A percentile compares a stretch with the other conserved stretches of the same genome.
phyloP scores from a whole-genome alignment of 1,284 basidiomycete species.

The Apiotrichum gracile region DNA sequence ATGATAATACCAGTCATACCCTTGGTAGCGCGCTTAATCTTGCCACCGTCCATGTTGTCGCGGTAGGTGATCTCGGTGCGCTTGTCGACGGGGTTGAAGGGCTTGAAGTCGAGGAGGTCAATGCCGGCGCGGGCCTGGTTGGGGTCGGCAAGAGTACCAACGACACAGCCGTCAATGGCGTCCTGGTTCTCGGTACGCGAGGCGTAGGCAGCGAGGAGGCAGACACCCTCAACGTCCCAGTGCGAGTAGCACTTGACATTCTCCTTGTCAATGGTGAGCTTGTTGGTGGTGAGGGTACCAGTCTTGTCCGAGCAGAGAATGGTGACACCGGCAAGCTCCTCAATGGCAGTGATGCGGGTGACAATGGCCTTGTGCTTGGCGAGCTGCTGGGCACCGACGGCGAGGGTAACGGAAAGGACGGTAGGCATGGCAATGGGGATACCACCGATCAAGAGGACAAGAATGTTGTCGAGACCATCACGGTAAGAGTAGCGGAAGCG shows the following conservation, averaged over 20 bases:
- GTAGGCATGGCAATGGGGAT: slow-evolving; percentile 99
- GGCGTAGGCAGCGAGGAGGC: slow-evolving; percentile 88
- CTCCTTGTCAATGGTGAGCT: slow-evolving; percentile 91
- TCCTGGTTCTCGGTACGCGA: slow-evolving; percentile 99
- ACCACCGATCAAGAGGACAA: slow-evolving; percentile 95
- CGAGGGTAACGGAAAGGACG: slow-evolving; percentile 91
- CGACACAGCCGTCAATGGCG: slow-evolving; percentile 86
- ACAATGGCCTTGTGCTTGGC: slow-evolving; percentile 98
- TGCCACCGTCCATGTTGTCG: slow-evolving; percentile 77
- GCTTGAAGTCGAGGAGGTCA: slow-evolving; percentile 96
- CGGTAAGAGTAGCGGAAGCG: slow-evolving; percentile 84
- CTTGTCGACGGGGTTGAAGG: slow-evolving; percentile 99
- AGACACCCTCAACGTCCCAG: slow-evolving; percentile 82
- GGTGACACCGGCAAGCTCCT: slow-evolving; percentile 93
- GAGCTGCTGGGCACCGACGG: slow-evolving; percentile 94
- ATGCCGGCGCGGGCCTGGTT: slow-evolving; percentile 78
- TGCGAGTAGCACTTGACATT: slow-evolving; percentile 88
- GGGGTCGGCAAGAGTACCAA: slow-evolving; percentile 69
- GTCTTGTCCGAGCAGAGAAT: slow-evolving; percentile 98
- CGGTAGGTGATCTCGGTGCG: slow-evolving; percentile 97
- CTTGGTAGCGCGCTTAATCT: slow-evolving; percentile 97
- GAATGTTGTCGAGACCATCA: slow-evolving; percentile 90
- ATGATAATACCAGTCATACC: slow-evolving; percentile 98
- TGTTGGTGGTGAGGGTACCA: slow-evolving; percentile 95
- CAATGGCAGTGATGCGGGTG: slow-evolving; percentile 95